Evolutionary conservation across 2,329 filamentous ascomycete genomes (phyloP).

Genomic region (Ceratocystis papillata): DNA sequence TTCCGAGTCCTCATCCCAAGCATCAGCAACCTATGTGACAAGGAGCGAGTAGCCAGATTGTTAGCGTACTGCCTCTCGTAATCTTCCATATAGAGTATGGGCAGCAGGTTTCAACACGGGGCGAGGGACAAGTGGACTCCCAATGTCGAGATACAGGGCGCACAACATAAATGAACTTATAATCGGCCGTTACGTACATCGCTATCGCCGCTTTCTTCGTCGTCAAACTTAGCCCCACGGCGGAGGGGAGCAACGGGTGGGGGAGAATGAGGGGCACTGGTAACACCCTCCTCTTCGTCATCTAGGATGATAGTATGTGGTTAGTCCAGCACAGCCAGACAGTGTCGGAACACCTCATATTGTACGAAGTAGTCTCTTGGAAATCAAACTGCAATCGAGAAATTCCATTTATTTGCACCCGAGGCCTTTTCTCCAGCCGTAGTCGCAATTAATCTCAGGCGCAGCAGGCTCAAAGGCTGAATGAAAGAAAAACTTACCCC

Average conservation of each 20-base stretch:
- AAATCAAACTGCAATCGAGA: background rate
- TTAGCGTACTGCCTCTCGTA: background rate
- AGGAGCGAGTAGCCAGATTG: background rate
- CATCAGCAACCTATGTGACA: conserved; percentile 67
- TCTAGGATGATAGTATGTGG: conserved; percentile 28
- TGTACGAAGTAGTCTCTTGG: background rate
- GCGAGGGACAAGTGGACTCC: background rate
- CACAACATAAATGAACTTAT: background rate
- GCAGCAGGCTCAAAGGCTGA: conserved; percentile 15
- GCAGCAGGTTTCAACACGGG: background rate
- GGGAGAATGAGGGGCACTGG: conserved; percentile 31
- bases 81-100: background rate
- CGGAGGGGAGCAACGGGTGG: conserved; percentile 32
- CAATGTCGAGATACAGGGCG: conserved; percentile 1
- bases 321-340: background rate
- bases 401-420: background rate
- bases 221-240: conserved; percentile 61
- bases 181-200: conserved; percentile 48
- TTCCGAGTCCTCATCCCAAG: conserved; percentile 72
- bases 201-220: conserved; percentile 72
- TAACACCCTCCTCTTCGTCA: conserved; percentile 34
- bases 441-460: conserved; percentile 18
- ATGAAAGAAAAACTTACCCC: conserved; percentile 32
- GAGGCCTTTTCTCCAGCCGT: background rate
- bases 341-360: background rate